These are phyloP conservation scores for Colletotrichum sp. DNA, from an alignment of 2,329 filamentous ascomycete species.

Conservation along the genomic window DNA sequence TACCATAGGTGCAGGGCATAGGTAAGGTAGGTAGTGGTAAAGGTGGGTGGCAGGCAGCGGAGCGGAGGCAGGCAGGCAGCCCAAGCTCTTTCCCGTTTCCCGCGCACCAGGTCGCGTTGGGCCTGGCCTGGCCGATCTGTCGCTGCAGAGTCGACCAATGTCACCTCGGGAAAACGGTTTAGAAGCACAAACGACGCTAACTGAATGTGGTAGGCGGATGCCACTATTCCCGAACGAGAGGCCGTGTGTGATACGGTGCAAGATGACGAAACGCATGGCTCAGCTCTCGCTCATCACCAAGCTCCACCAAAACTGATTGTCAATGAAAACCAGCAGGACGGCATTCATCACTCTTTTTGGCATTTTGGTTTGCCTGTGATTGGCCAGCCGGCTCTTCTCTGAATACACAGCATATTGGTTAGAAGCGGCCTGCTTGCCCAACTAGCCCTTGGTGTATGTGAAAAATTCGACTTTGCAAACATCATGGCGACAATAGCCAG, in stretches of 20 bases:
- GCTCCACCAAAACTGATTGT: background rate
- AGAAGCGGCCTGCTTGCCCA: background rate
- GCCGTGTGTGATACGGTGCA: background rate
- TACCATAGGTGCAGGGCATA: background rate
- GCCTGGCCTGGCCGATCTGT: background rate
- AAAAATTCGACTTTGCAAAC: background rate
- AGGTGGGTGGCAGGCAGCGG: background rate
- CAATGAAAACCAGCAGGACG: background rate
- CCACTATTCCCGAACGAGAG: background rate
- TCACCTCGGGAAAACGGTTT: background rate
- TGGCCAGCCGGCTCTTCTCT: background rate
- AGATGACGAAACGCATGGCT: background rate
- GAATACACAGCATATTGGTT: background rate
- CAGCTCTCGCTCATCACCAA: background rate
- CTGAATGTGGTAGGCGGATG: background rate
- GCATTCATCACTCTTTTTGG: background rate
- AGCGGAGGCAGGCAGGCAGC: background rate
- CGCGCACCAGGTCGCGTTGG: background rate
- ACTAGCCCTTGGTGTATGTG: background rate
- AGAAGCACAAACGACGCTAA: background rate
- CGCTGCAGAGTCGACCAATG: conserved; percentile 1
- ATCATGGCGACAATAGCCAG: background rate
- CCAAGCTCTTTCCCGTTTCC: background rate
- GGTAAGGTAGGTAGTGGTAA: background rate
- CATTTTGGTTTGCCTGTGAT: background rate